phyloP scores from a whole-genome alignment of 106 monocot genomes.

The Dactylorhiza incarnata region DNA sequence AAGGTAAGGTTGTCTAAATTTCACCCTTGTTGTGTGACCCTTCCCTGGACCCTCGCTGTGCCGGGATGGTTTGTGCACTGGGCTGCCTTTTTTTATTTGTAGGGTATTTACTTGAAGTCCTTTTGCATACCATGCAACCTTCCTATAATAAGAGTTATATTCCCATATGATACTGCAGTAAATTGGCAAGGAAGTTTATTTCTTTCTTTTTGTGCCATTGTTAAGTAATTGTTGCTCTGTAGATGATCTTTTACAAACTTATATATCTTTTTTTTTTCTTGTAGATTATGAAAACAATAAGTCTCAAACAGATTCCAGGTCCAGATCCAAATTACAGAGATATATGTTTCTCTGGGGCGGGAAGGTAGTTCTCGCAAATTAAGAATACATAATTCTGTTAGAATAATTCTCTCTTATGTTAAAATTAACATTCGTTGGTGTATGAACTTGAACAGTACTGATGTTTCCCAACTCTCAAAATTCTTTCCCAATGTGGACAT shows the following conservation, averaged over 20 bases:
- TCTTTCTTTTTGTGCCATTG: not conserved
- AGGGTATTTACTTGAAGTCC: not conserved
- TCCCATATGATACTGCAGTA: not conserved
- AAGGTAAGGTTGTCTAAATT: too few species aligned
- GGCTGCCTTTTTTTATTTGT: not conserved
- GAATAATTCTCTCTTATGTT: not conserved
- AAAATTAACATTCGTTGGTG: not conserved
- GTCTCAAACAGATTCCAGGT: constrained; percentile 78
- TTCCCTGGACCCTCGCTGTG: too few species aligned
- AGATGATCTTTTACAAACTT: not conserved
- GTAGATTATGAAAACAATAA: constrained; percentile 52
- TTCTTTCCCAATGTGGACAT: constrained; percentile 83
- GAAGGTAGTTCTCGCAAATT: constrained; percentile 40
- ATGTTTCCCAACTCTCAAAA: constrained; percentile 54
- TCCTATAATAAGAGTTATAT: not conserved
- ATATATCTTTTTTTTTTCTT: not conserved
- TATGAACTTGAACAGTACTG: constrained; percentile 25
- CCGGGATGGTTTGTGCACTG: too few species aligned
- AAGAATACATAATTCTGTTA: not conserved
- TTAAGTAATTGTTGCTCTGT: not conserved
- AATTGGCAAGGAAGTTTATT: not conserved
- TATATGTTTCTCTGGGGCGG: constrained; percentile 86
- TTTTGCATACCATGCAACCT: not conserved
- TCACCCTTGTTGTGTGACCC: too few species aligned
- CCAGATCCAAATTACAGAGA: constrained; percentile 83